Evolutionary conservation across 805 yeast species (phyloP), one percentile per base, ranked within the genome.

Genomic region (Peterozyma xylosa): DNA sequence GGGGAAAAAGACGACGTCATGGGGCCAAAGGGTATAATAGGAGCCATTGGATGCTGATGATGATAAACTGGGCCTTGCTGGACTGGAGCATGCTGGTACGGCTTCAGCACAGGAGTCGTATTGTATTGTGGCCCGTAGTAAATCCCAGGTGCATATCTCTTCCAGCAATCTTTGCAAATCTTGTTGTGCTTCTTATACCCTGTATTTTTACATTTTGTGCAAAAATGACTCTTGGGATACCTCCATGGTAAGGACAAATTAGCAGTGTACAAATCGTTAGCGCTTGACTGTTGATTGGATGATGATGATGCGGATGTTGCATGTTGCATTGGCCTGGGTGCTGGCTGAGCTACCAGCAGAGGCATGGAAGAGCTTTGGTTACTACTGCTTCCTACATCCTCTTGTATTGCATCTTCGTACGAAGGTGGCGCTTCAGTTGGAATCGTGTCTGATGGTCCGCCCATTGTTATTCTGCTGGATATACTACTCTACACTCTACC

Each of bases 111-210:
- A 32, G 49, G 42, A 21, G 48, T 32, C 15, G 18, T 33, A 15
- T 30, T 43, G 5, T 51, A 48, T 14, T 49, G 46, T n/a, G 48
- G 47, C 6, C 45, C 45, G 37, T 64, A 63, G 16, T 32, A 30
- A 9, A 38, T 38, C 6, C 42, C 46, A 13, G 50, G 45, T 33
- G 80, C 81, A 57, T 81, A 86, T 40, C 58, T 53, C 18, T 70
- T 72, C 81, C 86, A 87, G 59, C 96, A 87, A 37, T 71, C 71
- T 51, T 76, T 74, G 56, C 96, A 87, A 5, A 78, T 64, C 39
- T 63, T 67, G n/a, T 83, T 85, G 51, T 78, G 80, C 55, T 75
- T 80, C 53, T 74, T 71, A 55, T 67, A 70, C 2, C 95, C 95
- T 0, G 90, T 82, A 56, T 87, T 87, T 44, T 71, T 66, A 63